These are phyloP conservation scores for Amauroascus verrucosus DNA, from an alignment of 2,329 filamentous ascomycete species.

Conservation along the genomic window DNA sequence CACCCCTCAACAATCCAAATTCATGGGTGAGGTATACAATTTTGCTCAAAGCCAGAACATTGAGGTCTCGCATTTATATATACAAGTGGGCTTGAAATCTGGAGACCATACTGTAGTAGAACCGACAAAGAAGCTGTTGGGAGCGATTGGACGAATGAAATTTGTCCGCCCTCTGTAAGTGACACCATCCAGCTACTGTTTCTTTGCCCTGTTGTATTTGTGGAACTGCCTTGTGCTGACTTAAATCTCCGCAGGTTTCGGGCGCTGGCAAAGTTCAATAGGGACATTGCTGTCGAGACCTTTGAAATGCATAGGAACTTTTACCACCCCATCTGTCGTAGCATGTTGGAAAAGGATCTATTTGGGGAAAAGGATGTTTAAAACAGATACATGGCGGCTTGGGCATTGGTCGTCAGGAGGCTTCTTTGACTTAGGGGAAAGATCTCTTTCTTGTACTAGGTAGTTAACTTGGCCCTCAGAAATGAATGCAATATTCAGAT, in stretches of 20 bases:
- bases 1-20: conserved; percentile 52
- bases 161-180: conserved; percentile 74
- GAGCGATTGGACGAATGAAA: conserved; percentile 88
- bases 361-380: conserved; percentile 20
- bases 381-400: no score
- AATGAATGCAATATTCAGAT: no score
- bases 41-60: conserved; percentile 69
- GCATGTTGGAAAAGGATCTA: conserved; percentile 78
- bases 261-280: conserved; percentile 62
- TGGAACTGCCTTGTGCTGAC: not conserved
- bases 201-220: not conserved
- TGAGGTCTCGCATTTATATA: conserved; percentile 73
- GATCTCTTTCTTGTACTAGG: no score
- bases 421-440: no score
- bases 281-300: conserved; percentile 63
- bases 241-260: conserved; percentile 40
- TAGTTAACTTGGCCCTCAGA: no score
- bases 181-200: not conserved
- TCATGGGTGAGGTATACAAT: conserved; percentile 65
- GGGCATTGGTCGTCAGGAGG: no score
- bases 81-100: conserved; percentile 65
- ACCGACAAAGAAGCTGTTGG: conserved; percentile 63
- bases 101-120: conserved; percentile 59
- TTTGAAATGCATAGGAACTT: conserved; percentile 84
- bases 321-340: conserved; percentile 87